Conservation (phyloP, 306 rosid genomes). For the Glycine latifolia region DNA sequence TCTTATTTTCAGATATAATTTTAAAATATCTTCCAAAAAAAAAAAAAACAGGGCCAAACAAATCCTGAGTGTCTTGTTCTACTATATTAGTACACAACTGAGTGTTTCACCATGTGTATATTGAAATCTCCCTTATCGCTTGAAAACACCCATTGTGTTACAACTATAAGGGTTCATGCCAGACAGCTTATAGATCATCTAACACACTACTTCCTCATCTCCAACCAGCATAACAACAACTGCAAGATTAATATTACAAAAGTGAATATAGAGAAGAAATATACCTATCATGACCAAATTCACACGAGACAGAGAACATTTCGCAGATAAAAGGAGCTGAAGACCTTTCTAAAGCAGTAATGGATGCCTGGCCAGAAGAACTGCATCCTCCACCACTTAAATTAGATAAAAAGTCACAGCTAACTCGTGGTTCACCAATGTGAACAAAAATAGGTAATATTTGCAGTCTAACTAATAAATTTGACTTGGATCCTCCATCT, state of each 20-base stretch:
- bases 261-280: slow-evolving; percentile 46
- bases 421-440: slow-evolving; percentile 77
- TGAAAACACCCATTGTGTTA: slow-evolving; percentile 28
- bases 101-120: slow-evolving; percentile 30
- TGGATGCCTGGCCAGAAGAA: slow-evolving; percentile 65
- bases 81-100: slow-evolving; percentile 14
- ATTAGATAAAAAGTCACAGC: slow-evolving; percentile 74
- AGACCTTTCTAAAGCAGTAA: slow-evolving; percentile 64
- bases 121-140: slow-evolving; percentile 17
- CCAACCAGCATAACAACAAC: slow-evolving; percentile 29
- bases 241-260: slow-evolving; percentile 16
- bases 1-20: neutral
- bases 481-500: slow-evolving; percentile 74
- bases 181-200: slow-evolving; percentile 34
- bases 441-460: slow-evolving; percentile 76
- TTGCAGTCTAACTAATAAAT: slow-evolving; percentile 79
- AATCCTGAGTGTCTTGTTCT: neutral
- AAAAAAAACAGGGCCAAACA: neutral
- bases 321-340: slow-evolving; percentile 79
- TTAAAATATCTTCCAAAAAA: neutral
- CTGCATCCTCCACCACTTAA: slow-evolving; percentile 63
- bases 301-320: slow-evolving; percentile 76
- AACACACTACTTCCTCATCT: slow-evolving; percentile 30
- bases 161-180: slow-evolving; percentile 19
- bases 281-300: slow-evolving; percentile 97